These are phyloP conservation scores for Kalmanozyma brasiliensis DNA, from an alignment of 1,284 basidiomycete genomes.

Conservation along the genomic window DNA sequence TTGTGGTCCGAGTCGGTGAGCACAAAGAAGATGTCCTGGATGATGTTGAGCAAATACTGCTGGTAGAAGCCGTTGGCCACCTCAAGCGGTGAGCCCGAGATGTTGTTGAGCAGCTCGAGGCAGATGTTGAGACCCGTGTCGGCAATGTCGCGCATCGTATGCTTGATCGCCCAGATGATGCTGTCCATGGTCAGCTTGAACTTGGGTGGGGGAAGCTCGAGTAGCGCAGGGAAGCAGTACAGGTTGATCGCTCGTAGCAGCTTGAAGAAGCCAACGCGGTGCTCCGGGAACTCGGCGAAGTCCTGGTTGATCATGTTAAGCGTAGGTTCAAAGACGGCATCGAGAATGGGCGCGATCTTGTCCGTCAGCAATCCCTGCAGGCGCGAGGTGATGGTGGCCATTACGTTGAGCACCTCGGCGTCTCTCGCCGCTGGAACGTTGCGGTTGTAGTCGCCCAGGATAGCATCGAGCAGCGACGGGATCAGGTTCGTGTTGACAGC, in stretches of 20 bases:
- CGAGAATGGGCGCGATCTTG: slow-evolving; percentile 94
- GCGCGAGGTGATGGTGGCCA: slow-evolving; percentile 87
- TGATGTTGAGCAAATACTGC: slow-evolving; percentile 90
- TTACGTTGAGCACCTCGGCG: slow-evolving; percentile 96
- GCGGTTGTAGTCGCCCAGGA: slow-evolving; percentile 93
- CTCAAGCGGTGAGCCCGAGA: slow-evolving; percentile 80
- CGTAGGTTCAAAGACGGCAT: slow-evolving; percentile 97
- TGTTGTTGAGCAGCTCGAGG: slow-evolving; percentile 94
- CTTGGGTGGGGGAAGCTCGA: slow-evolving; percentile 86
- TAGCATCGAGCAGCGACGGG: slow-evolving; percentile 93
- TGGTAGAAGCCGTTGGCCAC: slow-evolving; percentile 87
- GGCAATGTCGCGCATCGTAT: slow-evolving; percentile 98
- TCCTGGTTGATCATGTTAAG: slow-evolving; percentile 99
- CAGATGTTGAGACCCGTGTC: slow-evolving; percentile 86
- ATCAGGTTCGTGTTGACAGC: slow-evolving; percentile 91
- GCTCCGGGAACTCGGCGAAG: slow-evolving; percentile 97
- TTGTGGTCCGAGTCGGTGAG: slow-evolving; percentile 98
- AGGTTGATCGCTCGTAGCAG: slow-evolving; percentile 91
- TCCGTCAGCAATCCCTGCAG: slow-evolving; percentile 75
- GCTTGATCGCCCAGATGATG: slow-evolving; percentile 99
- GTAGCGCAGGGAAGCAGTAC: slow-evolving; percentile 95
- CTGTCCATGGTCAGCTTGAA: slow-evolving; percentile 99
- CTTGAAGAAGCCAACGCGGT: slow-evolving; percentile 97
- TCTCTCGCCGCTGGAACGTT: slow-evolving; percentile 94
- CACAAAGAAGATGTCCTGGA: slow-evolving; percentile 97